These are phyloP conservation scores for Cladorrhinum sp. DNA, from an alignment of 2,329 filamentous ascomycete genomes.

Conservation along the genomic window DNA sequence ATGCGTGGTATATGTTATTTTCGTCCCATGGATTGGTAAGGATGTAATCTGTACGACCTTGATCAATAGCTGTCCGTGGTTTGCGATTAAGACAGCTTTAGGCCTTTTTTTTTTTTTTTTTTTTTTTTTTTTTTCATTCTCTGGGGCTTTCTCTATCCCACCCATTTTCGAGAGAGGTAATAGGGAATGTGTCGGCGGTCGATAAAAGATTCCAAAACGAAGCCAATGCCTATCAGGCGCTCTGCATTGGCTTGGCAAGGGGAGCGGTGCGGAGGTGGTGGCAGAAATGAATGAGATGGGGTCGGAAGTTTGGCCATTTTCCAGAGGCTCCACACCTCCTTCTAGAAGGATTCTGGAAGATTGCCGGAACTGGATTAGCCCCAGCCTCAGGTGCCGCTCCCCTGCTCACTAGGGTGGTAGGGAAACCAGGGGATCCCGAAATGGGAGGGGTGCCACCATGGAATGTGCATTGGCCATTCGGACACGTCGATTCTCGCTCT, in stretches of 20 bases:
- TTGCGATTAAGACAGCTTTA: too few relatives aligned
- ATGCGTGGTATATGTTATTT: background rate
- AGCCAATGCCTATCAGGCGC: conserved; percentile 10
- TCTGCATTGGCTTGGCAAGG: conserved; percentile 19
- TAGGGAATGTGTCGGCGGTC: background rate
- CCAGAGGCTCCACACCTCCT: conserved; percentile 15
- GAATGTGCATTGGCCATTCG: conserved; percentile 20
- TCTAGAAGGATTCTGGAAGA: conserved; percentile 28
- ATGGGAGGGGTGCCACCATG: conserved; percentile 9
- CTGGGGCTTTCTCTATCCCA: background rate
- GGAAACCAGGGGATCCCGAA: conserved; percentile 7
- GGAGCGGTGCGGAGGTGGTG: conserved; percentile 1
- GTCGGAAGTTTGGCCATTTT: conserved; percentile 10
- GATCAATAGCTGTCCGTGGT: too few relatives aligned
- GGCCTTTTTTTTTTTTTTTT: background rate
- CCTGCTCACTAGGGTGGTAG: conserved; percentile 10
- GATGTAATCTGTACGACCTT: too few relatives aligned
- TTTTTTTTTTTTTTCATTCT: background rate
- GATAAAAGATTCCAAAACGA: conserved; percentile 1
- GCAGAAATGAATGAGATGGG: background rate
- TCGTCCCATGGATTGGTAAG: background rate
- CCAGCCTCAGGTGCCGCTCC: conserved; percentile 19
- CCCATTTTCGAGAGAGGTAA: background rate
- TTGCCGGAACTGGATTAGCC: conserved; percentile 15
- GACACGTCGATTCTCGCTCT: conserved; percentile 14